Conservation (phyloP, 495 filamentous ascomycete species). For the Haplographium delicatum region DNA sequence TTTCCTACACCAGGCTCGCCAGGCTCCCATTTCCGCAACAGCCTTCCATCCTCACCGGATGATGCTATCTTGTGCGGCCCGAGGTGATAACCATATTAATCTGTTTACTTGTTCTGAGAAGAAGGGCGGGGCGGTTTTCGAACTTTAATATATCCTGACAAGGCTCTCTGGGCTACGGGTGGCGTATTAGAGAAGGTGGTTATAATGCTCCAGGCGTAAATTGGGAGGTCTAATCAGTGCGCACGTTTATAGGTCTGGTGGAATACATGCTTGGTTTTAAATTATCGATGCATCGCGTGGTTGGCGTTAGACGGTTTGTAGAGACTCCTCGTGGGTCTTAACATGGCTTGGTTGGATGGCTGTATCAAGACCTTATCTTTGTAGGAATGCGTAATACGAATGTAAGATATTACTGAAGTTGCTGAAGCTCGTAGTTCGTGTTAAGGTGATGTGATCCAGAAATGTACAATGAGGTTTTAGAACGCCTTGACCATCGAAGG, state of each 20-base stretch:
- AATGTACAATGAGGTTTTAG: too few species aligned
- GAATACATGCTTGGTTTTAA: background rate
- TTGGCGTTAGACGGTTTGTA: too few species aligned
- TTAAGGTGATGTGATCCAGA: too few species aligned
- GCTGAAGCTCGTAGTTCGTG: too few species aligned
- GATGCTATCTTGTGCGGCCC: conserved; percentile 77
- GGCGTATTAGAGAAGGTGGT: background rate
- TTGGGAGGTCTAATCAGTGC: too few species aligned
- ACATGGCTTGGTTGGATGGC: too few species aligned
- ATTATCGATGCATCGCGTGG: conserved; percentile 8
- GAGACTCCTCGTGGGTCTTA: too few species aligned
- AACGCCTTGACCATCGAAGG: background rate
- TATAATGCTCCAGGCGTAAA: too few species aligned
- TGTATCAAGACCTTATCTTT: too few species aligned
- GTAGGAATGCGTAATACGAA: too few species aligned
- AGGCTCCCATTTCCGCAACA: conserved; percentile 75
- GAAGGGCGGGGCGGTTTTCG: conserved; percentile 2
- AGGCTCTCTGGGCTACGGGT: background rate
- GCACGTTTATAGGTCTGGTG: background rate
- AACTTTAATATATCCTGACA: background rate
- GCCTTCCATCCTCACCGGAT: conserved; percentile 96
- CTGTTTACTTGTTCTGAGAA: conserved; percentile 56
- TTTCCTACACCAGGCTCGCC: conserved; percentile 74
- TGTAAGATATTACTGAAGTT: too few species aligned
- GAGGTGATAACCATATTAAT: conserved; percentile 68